phyloP scores from a whole-genome alignment of 352 stramenopile genomes.

The Phytopythium helicoides region DNA sequence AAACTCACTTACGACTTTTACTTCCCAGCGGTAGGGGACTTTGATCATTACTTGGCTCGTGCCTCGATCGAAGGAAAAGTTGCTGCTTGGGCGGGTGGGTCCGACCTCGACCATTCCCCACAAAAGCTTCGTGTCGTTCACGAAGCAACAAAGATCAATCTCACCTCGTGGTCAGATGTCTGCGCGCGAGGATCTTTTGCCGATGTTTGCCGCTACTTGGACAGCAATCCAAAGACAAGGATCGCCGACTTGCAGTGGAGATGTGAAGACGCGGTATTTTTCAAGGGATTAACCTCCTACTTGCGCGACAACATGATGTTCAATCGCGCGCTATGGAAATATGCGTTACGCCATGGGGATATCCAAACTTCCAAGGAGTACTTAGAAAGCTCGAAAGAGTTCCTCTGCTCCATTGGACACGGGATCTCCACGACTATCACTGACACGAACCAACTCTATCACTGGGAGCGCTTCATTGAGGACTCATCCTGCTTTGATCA shows the following conservation, averaged over 20 bases:
- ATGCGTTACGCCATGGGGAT: conserved; percentile 46
- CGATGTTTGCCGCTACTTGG: conserved; percentile 32
- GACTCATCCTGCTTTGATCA: conserved; percentile 35
- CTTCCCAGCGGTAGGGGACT: conserved; percentile 45
- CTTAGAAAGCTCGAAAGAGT: conserved; percentile 12
- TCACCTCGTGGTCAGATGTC: conserved; percentile 63
- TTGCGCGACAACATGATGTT: conserved; percentile 43
- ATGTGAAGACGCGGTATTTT: conserved; percentile 40
- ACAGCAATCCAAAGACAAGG: conserved; percentile 25
- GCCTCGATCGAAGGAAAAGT: conserved; percentile 33
- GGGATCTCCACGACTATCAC: conserved; percentile 27
- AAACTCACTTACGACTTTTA: conserved; percentile 53
- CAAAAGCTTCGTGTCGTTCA: conserved; percentile 27
- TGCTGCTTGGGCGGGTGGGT: conserved; percentile 32
- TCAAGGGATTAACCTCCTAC: conserved; percentile 21
- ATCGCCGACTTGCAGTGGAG: conserved; percentile 50
- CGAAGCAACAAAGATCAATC: conserved; percentile 35
- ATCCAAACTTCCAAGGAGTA: conserved; percentile 28
- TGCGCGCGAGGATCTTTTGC: conserved; percentile 37
- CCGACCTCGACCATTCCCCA: conserved; percentile 1
- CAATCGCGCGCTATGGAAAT: conserved; percentile 43
- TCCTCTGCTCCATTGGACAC: conserved; percentile 22
- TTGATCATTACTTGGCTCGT: conserved; percentile 50
- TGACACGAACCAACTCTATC: conserved; percentile 18
- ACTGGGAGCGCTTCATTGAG: conserved; percentile 23